Evolutionary conservation across 768 basidiomycete genomes (phyloP), one percentile per base, ranked within the genome.

Genomic region (Xerocomus brunneocitrinus): DNA sequence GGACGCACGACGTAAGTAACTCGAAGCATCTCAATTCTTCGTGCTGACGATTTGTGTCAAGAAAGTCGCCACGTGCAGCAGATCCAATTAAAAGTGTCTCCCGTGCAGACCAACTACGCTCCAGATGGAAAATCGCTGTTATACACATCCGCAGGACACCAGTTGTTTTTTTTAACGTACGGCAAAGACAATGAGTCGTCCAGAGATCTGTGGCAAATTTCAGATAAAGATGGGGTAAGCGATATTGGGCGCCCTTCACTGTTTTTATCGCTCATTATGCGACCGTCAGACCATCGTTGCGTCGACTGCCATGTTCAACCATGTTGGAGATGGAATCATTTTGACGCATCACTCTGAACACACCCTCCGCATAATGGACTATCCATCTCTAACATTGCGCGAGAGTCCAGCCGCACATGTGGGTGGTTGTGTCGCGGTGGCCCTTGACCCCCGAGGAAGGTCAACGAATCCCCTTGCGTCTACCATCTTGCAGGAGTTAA

Each of bases 381-480:
- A 82, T 58, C 87, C 88, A 6, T 78, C 79, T 13, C 68, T 90
- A 31, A 67, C 73, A 4, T 58, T 83, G 16, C 71, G 81, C 31
- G 84, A 87, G 61, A 81, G 75, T 56, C 79, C 80, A 10, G 81
- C 85, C 1, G 87, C 89, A 12, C 89, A 91, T 62, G 87, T 90
- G 3, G 86, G 86, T 10, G 89, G 88, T n/a, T 89, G 87, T 59
- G 73, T 83, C 10, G 85, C 87, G 3, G 77, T 87, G 35, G 87
- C 87, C 5, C 70, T 90, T 35, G 89, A 91, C 67, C 89, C 89
- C n/a, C 78, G 89, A 22, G 89, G 89, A 67, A 77, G 80, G 85
- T 83, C 42, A 50, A 25, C 3, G 1, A 19, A 71, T 55, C 16
- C 14, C 41, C 3, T 54, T 19, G 10, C 8, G 13, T 30, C 47